A percentile compares a stretch with the other conserved stretches of the same genome.
These are phyloP conservation scores for Diaporthe vaccinii DNA, from an alignment of 2,329 filamentous ascomycete genomes.

Conservation along the genomic window DNA sequence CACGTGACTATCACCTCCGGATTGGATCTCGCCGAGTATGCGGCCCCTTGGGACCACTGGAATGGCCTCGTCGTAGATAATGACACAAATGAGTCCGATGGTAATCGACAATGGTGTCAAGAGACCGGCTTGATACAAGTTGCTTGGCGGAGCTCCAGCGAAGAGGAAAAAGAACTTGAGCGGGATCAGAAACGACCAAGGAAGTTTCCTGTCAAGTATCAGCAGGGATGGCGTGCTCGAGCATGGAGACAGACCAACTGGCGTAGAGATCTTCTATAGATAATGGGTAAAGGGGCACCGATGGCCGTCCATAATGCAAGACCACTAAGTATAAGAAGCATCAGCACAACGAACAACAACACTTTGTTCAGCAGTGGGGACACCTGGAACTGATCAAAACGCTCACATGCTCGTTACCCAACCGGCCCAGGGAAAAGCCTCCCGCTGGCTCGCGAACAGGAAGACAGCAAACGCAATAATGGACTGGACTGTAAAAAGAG, in stretches of 20 bases:
- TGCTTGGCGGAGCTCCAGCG: too few relatives aligned
- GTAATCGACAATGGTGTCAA: too few relatives aligned
- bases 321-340: not conserved
- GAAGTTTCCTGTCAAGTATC: not conserved
- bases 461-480: not conserved
- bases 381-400: not conserved
- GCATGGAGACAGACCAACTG: not conserved
- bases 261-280: not conserved
- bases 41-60: too few relatives aligned
- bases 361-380: not conserved
- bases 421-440: not conserved
- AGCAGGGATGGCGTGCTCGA: too few relatives aligned
- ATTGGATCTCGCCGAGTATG: too few relatives aligned
- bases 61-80: too few relatives aligned
- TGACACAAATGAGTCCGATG: too few relatives aligned
- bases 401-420: constrained; percentile 12
- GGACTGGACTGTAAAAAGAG: not conserved
- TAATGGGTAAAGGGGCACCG: not conserved
- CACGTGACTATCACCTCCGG: too few relatives aligned
- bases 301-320: constrained; percentile 1
- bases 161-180: too few relatives aligned
- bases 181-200: not conserved
- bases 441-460: constrained; percentile 1
- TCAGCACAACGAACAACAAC: not conserved
- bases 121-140: too few relatives aligned